phyloP scores from a whole-genome alignment of 176 grass and related monocot genomes.

The Triticum timopheevii region DNA sequence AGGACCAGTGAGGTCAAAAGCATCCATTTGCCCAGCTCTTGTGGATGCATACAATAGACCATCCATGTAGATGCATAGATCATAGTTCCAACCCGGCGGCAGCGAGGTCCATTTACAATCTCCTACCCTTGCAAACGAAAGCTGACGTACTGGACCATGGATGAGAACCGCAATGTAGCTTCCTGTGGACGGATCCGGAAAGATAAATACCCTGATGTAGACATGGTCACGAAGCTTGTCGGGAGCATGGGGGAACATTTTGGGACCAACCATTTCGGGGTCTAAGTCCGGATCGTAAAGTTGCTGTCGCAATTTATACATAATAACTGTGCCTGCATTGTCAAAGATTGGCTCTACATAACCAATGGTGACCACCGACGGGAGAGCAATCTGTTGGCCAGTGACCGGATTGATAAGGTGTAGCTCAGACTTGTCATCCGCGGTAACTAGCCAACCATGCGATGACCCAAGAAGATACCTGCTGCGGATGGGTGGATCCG shows the following conservation, averaged over 20 bases:
- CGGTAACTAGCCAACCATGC: too few relatives aligned
- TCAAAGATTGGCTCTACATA: too few relatives aligned
- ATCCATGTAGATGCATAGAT: neutral
- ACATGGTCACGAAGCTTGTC: neutral
- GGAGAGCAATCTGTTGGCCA: too few relatives aligned
- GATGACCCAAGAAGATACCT: too few relatives aligned
- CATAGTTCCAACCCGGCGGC: neutral
- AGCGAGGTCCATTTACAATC: neutral
- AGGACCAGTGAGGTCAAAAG: too few relatives aligned
- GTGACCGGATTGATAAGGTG: too few relatives aligned
- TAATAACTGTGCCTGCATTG: too few relatives aligned
- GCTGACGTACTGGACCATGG: neutral
- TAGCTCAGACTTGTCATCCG: too few relatives aligned
- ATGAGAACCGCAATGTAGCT: conserved; percentile 3
- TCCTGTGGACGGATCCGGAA: neutral
- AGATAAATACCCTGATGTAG: neutral
- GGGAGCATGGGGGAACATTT: neutral
- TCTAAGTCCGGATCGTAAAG: neutral
- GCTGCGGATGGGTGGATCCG: too few relatives aligned
- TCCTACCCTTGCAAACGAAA: neutral
- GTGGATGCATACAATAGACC: too few relatives aligned
- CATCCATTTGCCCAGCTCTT: too few relatives aligned
- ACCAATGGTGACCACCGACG: too few relatives aligned
- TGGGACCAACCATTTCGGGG: neutral
- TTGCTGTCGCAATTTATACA: neutral